phyloP scores from a whole-genome alignment of 2,329 filamentous ascomycete genomes.

The Fusarium temperatum region DNA sequence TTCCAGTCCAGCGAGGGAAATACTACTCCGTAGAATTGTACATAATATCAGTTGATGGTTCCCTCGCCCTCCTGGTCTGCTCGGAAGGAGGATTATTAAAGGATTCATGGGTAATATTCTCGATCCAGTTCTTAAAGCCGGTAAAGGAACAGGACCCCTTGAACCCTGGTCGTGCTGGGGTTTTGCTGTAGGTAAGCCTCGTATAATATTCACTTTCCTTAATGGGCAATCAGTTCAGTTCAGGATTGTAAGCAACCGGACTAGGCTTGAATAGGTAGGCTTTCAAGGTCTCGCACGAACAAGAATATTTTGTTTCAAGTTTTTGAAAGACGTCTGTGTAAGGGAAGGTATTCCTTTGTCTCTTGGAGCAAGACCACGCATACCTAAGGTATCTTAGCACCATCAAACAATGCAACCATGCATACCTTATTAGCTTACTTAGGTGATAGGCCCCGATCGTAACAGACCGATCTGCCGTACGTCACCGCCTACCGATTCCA shows the following conservation, averaged over 20 bases:
- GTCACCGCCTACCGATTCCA: not conserved
- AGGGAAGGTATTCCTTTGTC: slow-evolving; percentile 4
- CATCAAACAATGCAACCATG: not conserved
- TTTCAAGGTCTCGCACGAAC: not conserved
- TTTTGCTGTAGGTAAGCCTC: not conserved
- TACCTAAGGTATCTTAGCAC: not conserved
- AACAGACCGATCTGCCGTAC: not conserved
- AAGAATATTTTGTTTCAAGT: not conserved
- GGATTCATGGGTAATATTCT: slow-evolving; percentile 18
- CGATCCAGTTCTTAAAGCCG: slow-evolving; percentile 12
- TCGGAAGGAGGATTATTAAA: slow-evolving; percentile 13
- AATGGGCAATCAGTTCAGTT: not conserved
- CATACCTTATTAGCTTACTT: no score
- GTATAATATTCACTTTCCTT: slow-evolving; percentile 16
- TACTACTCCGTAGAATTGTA: not conserved
- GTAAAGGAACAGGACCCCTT: not conserved
- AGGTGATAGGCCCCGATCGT: not conserved
- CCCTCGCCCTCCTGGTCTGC: not conserved
- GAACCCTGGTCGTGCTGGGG: not conserved
- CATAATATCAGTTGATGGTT: not conserved
- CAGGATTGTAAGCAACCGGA: not conserved
- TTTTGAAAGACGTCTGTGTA: not conserved
- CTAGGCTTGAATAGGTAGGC: not conserved
- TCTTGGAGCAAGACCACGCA: not conserved
- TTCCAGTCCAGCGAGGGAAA: not conserved